Base-by-base conservation (phyloP, 176 grass and related monocot genomes). In the Lolium rigidum region DNA sequence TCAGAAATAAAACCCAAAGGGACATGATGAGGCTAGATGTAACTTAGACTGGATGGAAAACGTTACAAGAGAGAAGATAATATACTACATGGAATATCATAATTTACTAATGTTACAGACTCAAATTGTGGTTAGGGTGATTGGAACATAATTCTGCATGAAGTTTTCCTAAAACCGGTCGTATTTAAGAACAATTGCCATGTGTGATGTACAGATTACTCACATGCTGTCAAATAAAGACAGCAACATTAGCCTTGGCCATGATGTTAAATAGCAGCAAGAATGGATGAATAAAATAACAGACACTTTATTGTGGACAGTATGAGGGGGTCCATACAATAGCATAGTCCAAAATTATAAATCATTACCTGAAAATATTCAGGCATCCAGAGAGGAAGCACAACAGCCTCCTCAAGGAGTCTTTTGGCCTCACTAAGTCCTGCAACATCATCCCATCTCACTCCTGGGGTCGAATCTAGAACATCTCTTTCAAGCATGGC, bases 401-500 rank as follows among this genome's bases (percentile, higher is more conserved):
- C 95, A 85, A 95, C 93, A 24, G 95, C 95, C 87, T 98, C 95
- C 79, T 98, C 93, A 15, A 98, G 91, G 66, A 98, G 95, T 73
- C 91, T 87, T 95, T 98, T 98, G 61, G 95, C 95, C 74, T 98
- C 91, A 83, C 89, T 92, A 50, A 98, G 89, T 52, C 95, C 95
- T 4, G 95, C 95, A 46, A 98, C 94, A 91, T 99, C 97, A 88
- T 95, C 97, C 97, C 97, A 99, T 88, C 86, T 94, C 50, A 99
- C 97, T 71, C 97, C 97, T 74, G 97, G 97, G 50, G 84, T 94
- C 54, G 94, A 96, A 80, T 99, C 97, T 17, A 99, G 90, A 77
- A 99, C 94, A 78, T 99, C 97, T 80, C 97, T 94, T 92, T 99
- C 97, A 78, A 99, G 87, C 97, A 99, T 99, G 75, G 92, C 92